Base-by-base conservation (phyloP, 2,329 filamentous ascomycete species). In the Curvularia lunata region DNA sequence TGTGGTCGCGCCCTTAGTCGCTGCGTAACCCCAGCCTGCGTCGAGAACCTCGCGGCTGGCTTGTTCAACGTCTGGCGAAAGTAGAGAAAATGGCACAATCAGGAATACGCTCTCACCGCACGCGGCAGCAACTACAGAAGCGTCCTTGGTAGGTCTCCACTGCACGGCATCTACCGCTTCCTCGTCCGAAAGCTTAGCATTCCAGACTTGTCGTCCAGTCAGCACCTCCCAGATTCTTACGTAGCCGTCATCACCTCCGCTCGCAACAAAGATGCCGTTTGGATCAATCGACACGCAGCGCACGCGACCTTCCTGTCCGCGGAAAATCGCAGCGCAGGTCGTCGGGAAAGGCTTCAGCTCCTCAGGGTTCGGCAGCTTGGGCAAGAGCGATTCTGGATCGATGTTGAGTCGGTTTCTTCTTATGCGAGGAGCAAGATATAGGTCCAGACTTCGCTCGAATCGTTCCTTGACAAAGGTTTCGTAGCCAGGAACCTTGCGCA, bases 331-430 rank as follows among this genome's bases (percentile, higher is more conserved):
- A 43, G 93, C 90, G 68, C 91, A 94, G 8, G 91, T 87, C 0
- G 93, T 97, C 13, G 95, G 95, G 83, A 98, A 99, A 1, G 95
- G 95, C 71, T 92, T 92, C 56, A 99, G 84, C 71, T 99, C 94
- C 69, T 97, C 91, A 0, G 95, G 94, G 58, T 90, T 91, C 7
- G 96, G 95, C 7, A 99, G 83, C 76, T 97, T 97, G 12, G 95
- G 94, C 34, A 99, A 84, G 49, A 99, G 82, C 37, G 92, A 96
- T 76, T 91, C 90, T 3, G 95, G 95, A 70, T 99, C 95, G 72
- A 99, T 98, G 79, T 98, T 97, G 71, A 99, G 86, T 77, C 93
- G 91, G 81, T 93, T 97, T 76, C 96, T 90, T 59, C 94, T 88
- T 55, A 99, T 88, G 71, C 95, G 86, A 46, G 96, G 95, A 16